phyloP scores from a whole-genome alignment of 2,329 filamentous ascomycete species.

The Penicillium sclerotigenum region DNA sequence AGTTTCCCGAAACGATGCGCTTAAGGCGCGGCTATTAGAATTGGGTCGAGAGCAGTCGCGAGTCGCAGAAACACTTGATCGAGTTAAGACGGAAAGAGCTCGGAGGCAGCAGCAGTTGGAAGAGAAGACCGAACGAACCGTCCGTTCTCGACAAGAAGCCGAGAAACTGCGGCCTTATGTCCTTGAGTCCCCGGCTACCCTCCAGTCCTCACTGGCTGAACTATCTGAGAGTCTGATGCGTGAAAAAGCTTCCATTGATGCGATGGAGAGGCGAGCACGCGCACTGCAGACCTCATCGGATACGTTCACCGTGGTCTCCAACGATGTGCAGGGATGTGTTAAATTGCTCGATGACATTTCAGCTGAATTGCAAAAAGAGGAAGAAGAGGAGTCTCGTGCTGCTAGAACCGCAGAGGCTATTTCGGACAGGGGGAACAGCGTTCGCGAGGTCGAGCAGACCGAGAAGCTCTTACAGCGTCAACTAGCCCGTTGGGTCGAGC shows the following conservation, averaged over 20 bases:
- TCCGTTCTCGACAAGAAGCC: constrained; percentile 77
- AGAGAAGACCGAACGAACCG: constrained; percentile 49
- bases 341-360: constrained; percentile 86
- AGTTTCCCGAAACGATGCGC: constrained; percentile 77
- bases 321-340: constrained; percentile 83
- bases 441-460: constrained; percentile 84
- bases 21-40: constrained; percentile 78
- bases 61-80: constrained; percentile 77
- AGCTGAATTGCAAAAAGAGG: constrained; percentile 80
- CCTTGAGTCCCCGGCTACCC: constrained; percentile 76
- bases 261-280: constrained; percentile 79
- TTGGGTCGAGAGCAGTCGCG: constrained; percentile 77
- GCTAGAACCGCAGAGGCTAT: constrained; percentile 81
- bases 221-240: constrained; percentile 71
- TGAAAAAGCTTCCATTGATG: constrained; percentile 82
- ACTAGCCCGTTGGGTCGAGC: constrained; percentile 77
- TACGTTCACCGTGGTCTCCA: constrained; percentile 77
- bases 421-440: constrained; percentile 81
- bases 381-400: constrained; percentile 80
- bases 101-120: constrained; percentile 63
- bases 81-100: constrained; percentile 74
- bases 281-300: constrained; percentile 89
- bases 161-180: constrained; percentile 89
- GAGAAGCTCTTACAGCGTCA: constrained; percentile 82
- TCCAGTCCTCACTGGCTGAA: constrained; percentile 79